Base-by-base conservation (phyloP, 805 yeast species). In the Hemisphaericaspora nanyangensis region DNA sequence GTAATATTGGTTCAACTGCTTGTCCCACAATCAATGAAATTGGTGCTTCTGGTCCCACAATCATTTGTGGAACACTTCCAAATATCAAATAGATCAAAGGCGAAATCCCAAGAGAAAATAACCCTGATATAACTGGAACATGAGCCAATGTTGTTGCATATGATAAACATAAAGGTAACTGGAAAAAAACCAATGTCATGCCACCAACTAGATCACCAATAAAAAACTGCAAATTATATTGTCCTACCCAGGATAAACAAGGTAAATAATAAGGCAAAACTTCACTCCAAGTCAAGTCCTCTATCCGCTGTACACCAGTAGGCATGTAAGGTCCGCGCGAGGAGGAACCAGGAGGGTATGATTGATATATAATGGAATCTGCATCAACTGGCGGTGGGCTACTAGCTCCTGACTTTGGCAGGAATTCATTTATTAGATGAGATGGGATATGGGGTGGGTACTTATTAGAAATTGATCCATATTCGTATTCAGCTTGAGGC, bases 121-220 rank as follows among this genome's bases (percentile, higher is more conserved):
- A 50, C 0, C 72, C 74, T 33, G 65, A 61, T 7, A 63, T 46
- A 2, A 67, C 65, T 0, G 74, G 73, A 1, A 66, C 72, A 40
- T 68, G 65, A 3, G 73, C 74, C 39, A 68, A 54, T 0, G 72
- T 57, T 2, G 64, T 58, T 11, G 73, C 63, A 42, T 66, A 68
- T 2, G 72, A 66, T 15, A 68, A 45, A 5, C 89, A 83, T 38
- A 91, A 66, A 1, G 99, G 98, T 35, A 91, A 79, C 57, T 90
- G 97, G 61, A 89, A 91, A 4, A 93, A 82, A 0, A 96, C 96
- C 26, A 90, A 60, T 0, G 97, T 81, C 4, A 88, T 52, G 0
- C 99, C 98, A 2, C 96, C 95, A 13, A 83, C 61, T 7, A 85
- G 52, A 54, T 91, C 99, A 16, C 79, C 74, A 2, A 76, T 17